Evolutionary conservation across 192 early-diverging fungal species (phyloP).

Genomic region (Radiomyces spectabilis): DNA sequence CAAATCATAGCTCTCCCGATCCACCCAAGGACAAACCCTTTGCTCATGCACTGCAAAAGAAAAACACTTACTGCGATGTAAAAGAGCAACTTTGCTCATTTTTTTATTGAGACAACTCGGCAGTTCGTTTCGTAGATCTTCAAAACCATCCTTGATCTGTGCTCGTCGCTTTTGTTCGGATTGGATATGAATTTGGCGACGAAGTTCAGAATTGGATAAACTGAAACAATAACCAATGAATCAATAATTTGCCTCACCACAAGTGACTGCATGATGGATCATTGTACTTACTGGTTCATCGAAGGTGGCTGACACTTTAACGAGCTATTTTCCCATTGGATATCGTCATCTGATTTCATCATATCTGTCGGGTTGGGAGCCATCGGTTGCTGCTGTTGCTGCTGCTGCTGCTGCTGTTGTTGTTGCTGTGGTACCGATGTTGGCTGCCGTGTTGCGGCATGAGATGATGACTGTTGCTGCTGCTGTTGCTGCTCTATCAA

Average conservation of each 20-base stretch:
- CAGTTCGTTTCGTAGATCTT: constrained; percentile 26
- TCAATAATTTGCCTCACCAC: neutral
- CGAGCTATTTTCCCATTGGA: neutral
- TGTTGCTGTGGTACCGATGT: neutral
- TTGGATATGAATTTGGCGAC: constrained; percentile 25
- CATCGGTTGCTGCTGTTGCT: constrained; percentile 2
- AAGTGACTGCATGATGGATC: neutral
- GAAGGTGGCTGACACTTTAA: neutral
- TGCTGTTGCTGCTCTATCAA: neutral
- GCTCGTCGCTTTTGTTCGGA: constrained; percentile 24
- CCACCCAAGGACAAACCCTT: too few species aligned
- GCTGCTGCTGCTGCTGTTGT: neutral
- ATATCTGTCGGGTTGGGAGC: constrained; percentile 20
- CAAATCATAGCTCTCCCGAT: too few species aligned
- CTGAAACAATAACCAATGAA: neutral
- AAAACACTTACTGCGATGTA: constrained; percentile 21
- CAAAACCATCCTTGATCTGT: constrained; percentile 33
- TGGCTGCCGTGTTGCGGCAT: too few species aligned
- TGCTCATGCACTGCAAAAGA: neutral
- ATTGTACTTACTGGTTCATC: neutral
- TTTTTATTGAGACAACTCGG: constrained; percentile 27
- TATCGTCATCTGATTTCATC: constrained; percentile 2
- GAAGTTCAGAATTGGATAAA: constrained; percentile 11
- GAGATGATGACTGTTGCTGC: too few species aligned
- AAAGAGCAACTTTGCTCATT: constrained; percentile 27